phyloP scores from a whole-genome alignment of 148 eudicot species.

The Arctostaphylos glauca region DNA sequence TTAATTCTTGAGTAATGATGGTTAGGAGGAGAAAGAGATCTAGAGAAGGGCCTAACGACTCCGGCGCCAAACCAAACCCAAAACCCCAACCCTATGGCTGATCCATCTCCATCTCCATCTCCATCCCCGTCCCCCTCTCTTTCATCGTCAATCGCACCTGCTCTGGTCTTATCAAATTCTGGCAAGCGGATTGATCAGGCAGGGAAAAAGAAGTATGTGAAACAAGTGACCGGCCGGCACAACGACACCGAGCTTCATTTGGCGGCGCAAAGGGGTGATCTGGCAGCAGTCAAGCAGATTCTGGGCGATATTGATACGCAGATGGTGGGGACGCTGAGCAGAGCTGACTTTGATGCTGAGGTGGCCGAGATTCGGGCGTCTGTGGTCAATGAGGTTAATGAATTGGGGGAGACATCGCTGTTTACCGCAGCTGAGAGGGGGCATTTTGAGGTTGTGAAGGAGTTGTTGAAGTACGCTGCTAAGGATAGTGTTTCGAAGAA shows the following conservation, averaged over 20 bases:
- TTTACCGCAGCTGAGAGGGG: slow-evolving; percentile 74
- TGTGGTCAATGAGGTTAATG: slow-evolving; percentile 76
- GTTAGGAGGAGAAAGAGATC: slow-evolving; percentile 33
- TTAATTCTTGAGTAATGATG: slow-evolving; percentile 5
- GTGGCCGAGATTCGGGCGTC: slow-evolving; percentile 67
- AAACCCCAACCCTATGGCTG: slow-evolving; percentile 17
- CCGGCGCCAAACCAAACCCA: slow-evolving; percentile 23
- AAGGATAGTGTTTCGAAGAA: slow-evolving; percentile 59
- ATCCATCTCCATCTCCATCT: slow-evolving; percentile 62
- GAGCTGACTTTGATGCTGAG: slow-evolving; percentile 65
- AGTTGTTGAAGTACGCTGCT: slow-evolving; percentile 64
- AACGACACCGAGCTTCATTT: slow-evolving; percentile 83
- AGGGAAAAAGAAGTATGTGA: slow-evolving; percentile 83
- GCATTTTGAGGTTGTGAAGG: slow-evolving; percentile 68
- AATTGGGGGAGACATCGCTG: slow-evolving; percentile 75
- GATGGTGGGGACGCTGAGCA: slow-evolving; percentile 59
- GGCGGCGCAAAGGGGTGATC: slow-evolving; percentile 85
- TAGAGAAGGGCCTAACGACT: slow-evolving; percentile 38
- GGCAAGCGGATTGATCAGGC: slow-evolving; percentile 85
- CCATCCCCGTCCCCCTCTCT: slow-evolving; percentile 48
- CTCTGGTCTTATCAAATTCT: slow-evolving; percentile 73
- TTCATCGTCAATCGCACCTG: slow-evolving; percentile 58
- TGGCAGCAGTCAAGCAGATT: slow-evolving; percentile 64
- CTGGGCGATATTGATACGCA: slow-evolving; percentile 61
- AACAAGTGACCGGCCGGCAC: slow-evolving; percentile 84